Evolutionary conservation across 345 rosid genomes (phyloP).

Genomic region (Erysimum cheiranthoides): DNA sequence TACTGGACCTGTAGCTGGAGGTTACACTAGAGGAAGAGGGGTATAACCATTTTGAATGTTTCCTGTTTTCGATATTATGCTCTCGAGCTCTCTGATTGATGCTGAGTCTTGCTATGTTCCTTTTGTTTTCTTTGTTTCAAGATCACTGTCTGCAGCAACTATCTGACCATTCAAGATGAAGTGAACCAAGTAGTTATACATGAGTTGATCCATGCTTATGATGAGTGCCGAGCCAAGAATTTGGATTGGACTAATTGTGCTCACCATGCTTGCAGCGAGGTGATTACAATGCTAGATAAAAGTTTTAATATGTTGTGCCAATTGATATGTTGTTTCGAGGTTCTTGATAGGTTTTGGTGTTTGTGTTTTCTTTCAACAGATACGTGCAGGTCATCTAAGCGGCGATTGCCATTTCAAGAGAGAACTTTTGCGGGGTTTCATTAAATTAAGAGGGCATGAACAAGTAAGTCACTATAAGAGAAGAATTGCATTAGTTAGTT

Average conservation of each 20-base stretch:
- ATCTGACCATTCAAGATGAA: slow-evolving; percentile 74
- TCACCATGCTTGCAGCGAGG: slow-evolving; percentile 99
- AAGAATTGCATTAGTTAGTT: background rate
- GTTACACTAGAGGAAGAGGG: slow-evolving; percentile 70
- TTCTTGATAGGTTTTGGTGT: slow-evolving; percentile 3
- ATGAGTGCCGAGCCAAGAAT: slow-evolving; percentile 86
- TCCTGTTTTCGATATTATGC: background rate
- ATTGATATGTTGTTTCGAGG: background rate
- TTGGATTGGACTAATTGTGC: slow-evolving; percentile 89
- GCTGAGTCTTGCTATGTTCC: slow-evolving; percentile 3
- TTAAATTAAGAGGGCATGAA: slow-evolving; percentile 87
- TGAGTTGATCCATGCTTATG: slow-evolving; percentile 90
- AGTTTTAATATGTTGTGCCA: background rate
- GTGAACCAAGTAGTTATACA: slow-evolving; percentile 88
- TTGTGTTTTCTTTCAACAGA: slow-evolving; percentile 50
- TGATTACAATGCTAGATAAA: slow-evolving; percentile 37
- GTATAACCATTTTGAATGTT: slow-evolving; percentile 43
- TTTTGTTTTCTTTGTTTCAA: slow-evolving; percentile 34
- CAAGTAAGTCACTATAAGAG: slow-evolving; percentile 59
- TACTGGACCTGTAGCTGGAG: slow-evolving; percentile 59
- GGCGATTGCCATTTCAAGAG: slow-evolving; percentile 96
- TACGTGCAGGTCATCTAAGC: slow-evolving; percentile 90
- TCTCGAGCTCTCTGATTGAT: slow-evolving; percentile 27
- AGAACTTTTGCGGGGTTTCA: slow-evolving; percentile 73
- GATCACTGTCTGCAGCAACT: slow-evolving; percentile 86